phyloP scores from a whole-genome alignment of 306 rosid genomes.

The Cicer judaicum region DNA sequence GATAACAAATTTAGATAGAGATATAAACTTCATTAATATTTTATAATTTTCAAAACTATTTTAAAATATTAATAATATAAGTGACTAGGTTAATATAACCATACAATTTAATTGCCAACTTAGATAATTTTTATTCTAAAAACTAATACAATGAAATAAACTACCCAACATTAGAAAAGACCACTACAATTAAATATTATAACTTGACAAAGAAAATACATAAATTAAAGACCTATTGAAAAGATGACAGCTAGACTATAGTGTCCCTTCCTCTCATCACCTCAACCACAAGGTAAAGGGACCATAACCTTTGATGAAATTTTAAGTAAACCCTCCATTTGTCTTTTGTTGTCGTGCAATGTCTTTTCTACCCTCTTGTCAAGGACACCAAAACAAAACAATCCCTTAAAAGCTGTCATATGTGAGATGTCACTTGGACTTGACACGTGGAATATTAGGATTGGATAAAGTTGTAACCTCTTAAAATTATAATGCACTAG shows the following conservation, averaged over 20 bases:
- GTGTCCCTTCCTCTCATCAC: constrained; percentile 50
- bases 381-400: constrained; percentile 38
- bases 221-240: constrained; percentile 34
- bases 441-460: constrained; percentile 26
- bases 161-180: background rate
- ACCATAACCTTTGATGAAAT: constrained; percentile 37
- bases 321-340: constrained; percentile 46
- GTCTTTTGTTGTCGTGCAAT: constrained; percentile 13
- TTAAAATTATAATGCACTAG: background rate
- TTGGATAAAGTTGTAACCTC: background rate
- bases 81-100: no score
- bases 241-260: constrained; percentile 50
- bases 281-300: constrained; percentile 34
- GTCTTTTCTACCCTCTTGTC: constrained; percentile 22
- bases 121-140: no score
- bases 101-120: no score
- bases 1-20: no score
- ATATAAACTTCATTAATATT: no score
- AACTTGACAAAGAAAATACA: constrained; percentile 49
- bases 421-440: constrained; percentile 22
- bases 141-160: no score
- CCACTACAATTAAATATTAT: constrained; percentile 32
- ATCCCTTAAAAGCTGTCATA: constrained; percentile 43
- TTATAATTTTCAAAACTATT: no score
- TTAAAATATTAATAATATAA: no score